Evolutionary conservation across 805 yeast genomes (phyloP).

Genomic region (Starmerella geochares): DNA sequence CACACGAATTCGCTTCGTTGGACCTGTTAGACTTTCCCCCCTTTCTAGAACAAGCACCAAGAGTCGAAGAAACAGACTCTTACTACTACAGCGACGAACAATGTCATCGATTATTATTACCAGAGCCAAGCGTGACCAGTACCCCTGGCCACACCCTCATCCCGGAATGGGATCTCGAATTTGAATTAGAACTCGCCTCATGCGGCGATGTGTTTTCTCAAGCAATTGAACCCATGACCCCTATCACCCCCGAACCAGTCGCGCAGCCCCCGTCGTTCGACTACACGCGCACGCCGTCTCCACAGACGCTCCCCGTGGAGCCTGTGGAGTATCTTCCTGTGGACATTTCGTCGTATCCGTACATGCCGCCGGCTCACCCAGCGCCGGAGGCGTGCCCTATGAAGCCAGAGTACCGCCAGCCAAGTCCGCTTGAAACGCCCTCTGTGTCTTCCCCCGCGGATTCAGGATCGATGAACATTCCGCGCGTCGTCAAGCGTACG

Average conservation of each 20-base stretch:
- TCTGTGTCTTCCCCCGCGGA: neutral
- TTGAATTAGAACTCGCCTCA: neutral
- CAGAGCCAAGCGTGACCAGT: no score
- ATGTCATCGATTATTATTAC: neutral
- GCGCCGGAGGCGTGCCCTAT: neutral
- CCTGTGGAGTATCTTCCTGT: neutral
- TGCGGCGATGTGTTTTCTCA: neutral
- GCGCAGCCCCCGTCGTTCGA: constrained; percentile 1
- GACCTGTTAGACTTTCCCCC: constrained; percentile 14
- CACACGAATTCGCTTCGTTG: constrained; percentile 16
- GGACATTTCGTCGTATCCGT: neutral
- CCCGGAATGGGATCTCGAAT: neutral
- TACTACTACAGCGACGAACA: neutral
- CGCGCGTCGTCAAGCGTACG: constrained; percentile 18
- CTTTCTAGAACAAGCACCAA: neutral
- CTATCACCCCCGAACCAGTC: neutral
- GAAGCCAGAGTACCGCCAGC: neutral
- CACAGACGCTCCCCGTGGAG: neutral
- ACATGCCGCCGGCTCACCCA: neutral
- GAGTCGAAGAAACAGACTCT: neutral
- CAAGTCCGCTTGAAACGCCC: neutral
- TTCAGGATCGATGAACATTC: neutral
- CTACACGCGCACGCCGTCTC: constrained; percentile 5
- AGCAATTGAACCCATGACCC: neutral
- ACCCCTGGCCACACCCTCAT: neutral